Base-by-base conservation (phyloP, 345 rosid genomes). In the Lepidium aucheri region DNA sequence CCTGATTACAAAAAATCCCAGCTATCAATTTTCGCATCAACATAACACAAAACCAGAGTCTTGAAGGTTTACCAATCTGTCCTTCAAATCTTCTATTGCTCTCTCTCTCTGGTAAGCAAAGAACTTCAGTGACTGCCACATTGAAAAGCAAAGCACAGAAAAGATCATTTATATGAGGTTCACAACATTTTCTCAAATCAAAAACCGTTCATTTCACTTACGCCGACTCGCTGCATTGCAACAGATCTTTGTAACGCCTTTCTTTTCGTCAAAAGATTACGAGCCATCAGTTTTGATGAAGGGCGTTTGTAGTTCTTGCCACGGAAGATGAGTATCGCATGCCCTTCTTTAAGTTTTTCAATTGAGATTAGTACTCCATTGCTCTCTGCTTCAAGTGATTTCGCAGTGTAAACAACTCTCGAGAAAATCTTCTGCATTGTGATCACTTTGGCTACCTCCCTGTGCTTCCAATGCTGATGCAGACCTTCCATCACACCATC, bases 381-480 rank as follows among this genome's bases (percentile, higher is more conserved):
- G 79, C 87, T 86, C 80, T 83, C 88, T 78, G 85, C 88, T 79
- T 82, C 91, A 42, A 91, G 89, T 45, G 77, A 36, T 61, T 77
- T 81, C 39, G 94, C 91, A 34, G 94, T 85, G 72, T 72, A 63
- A 71, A 83, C 70, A 71, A 86, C 86, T 67, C 83, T 80, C 20
- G 74, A 63, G 67, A 79, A 73, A 6, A 63, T 35, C 80, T 77
- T 85, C 80, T 91, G 97, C 90, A 80, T 85, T 3, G 96, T 81
- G 39, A 91, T 80, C 74, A 88, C 88, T 78, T 84, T 86, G 9
- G 73, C 86, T 42, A 91, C 96, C 69, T 91, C 97, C 61, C 88
- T 79, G 65, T 86, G 85, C 80, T 91, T 91, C 97, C 96, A 91
- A 51, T 88, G 97, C 79, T 91, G 96, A 81, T 86, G 90, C 35